Base-by-base conservation (phyloP, 108 stramenopile genomes). In the Schizochytrium sp. region DNA sequence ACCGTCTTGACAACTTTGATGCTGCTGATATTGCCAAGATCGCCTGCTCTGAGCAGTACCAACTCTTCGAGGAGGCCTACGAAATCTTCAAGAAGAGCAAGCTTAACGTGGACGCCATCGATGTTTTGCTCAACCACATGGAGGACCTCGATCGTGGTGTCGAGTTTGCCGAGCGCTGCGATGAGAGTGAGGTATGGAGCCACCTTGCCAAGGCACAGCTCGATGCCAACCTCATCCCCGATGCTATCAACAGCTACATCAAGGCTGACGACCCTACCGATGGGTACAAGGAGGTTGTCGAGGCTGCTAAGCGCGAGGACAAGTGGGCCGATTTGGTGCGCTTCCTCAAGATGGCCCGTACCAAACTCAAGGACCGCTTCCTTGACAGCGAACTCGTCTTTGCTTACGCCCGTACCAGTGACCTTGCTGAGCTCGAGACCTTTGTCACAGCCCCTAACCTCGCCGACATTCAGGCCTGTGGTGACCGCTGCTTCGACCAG, bases 1-100 rank as follows among this genome's bases (percentile, higher is more conserved):
- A 99, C 91, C 97, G 99, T 91, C 95, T 99, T 72, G 99, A 99
- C 95, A 99, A 99, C 95, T 99, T 98, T 89, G 98, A 99, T 91
- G 98, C 98, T 50, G 97, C 98, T 90, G 98, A 97, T 55, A 99
- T 99, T 92, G 99, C 99, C 55, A 95, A 98, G 64, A 99, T 99
- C 88, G 99, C 98, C 89, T 96, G 97, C 4, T 96, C 96, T n/a
- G 98, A 99, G 72, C 96, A 95, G 90, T 98, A 99, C 96, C 97
- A 97, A 93, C 96, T 99, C 17, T 99, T 96, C 93, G 99, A 99
- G 91, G 99, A 99, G 91, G 99, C 97, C 87, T 98, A 95, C 93
- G 96, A 92, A 76, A 99, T 99, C 90, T 99, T 99, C 95, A 93
- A 92, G 87, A 99, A 99, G 95, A 98, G 98, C 91, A 94, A 96